Percentiles rank a stretch among this genome's conserved stretches.
These are phyloP conservation scores for Ogataea chonburiensis DNA, from an alignment of 805 yeast genomes.

Conservation along the genomic window DNA sequence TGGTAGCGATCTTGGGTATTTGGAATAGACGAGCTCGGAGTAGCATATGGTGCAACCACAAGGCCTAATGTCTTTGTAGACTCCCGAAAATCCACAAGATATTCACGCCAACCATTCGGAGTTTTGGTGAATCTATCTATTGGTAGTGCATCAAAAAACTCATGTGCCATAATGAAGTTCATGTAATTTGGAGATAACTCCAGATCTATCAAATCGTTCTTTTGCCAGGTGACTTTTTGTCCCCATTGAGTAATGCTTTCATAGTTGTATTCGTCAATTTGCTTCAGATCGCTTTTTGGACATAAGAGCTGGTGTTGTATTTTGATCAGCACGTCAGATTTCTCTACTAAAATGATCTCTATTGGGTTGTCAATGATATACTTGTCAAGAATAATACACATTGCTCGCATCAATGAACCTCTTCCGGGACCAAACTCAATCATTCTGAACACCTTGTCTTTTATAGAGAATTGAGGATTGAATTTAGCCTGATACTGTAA, in stretches of 20 bases:
- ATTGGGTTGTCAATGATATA: conserved; percentile 38
- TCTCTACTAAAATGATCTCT: conserved; percentile 63
- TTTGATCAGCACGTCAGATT: conserved; percentile 60
- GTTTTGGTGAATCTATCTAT: conserved; percentile 65
- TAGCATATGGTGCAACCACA: conserved; percentile 54
- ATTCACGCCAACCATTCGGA: conserved; percentile 75
- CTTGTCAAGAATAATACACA: conserved; percentile 47
- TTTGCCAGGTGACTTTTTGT: conserved; percentile 53
- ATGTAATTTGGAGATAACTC: conserved; percentile 32
- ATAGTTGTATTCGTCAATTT: conserved; percentile 35
- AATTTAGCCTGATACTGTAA: conserved; percentile 40
- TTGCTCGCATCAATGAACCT: conserved; percentile 75
- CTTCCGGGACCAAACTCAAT: conserved; percentile 85
- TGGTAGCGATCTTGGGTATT: conserved; percentile 48
- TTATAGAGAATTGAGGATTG: conserved; percentile 24
- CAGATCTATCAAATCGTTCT: conserved; percentile 51
- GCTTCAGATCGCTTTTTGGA: conserved; percentile 18
- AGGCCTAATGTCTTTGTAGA: conserved; percentile 46
- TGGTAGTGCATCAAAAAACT: conserved; percentile 85
- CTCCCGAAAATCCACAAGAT: conserved; percentile 55
- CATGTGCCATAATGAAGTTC: conserved; percentile 76
- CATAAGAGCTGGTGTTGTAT: conserved; percentile 56
- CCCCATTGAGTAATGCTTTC: conserved; percentile 50
- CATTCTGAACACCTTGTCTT: conserved; percentile 42
- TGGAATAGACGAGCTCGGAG: conserved; percentile 63